Conservation (phyloP, 345 rosid genomes). For the Conringia planisiliqua region DNA sequence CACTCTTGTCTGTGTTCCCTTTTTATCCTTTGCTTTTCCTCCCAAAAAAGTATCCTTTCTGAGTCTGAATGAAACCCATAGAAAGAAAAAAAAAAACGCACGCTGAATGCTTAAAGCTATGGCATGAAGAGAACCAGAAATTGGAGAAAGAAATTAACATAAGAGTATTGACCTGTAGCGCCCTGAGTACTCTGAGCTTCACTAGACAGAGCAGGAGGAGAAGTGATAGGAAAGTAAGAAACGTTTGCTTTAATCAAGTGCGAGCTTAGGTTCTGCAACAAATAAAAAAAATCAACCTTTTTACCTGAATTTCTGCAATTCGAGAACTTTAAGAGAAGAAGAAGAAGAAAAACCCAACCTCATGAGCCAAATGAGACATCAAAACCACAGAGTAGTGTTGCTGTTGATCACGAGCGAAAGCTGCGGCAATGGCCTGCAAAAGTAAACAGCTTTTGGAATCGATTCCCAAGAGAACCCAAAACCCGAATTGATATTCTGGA, state of each 20-base stretch:
- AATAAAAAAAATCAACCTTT: not conserved
- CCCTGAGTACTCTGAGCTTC: slow-evolving; percentile 19
- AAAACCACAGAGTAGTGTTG: slow-evolving; percentile 49
- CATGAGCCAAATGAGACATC: slow-evolving; percentile 74
- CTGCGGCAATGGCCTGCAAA: slow-evolving; percentile 72
- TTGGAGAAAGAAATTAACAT: not conserved
- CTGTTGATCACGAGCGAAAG: slow-evolving; percentile 60
- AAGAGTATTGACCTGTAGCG: slow-evolving; percentile 35
- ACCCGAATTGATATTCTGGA: not conserved
- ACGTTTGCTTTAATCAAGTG: slow-evolving; percentile 49
- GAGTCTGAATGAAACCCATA: slow-evolving; percentile 32
- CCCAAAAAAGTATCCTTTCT: slow-evolving; percentile 27
- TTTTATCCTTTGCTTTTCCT: slow-evolving; percentile 40
- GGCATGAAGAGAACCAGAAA: not conserved
- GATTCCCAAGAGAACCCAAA: slow-evolving; percentile 1
- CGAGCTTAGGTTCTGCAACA: slow-evolving; percentile 48
- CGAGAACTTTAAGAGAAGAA: not conserved
- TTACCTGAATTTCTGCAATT: slow-evolving; percentile 8
- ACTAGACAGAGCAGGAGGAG: slow-evolving; percentile 67
- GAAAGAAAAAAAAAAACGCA: not conserved
- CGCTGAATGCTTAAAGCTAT: not conserved
- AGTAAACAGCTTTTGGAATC: not conserved
- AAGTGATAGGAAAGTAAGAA: slow-evolving; percentile 42
- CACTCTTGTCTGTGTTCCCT: slow-evolving; percentile 66
- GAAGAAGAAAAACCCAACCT: slow-evolving; percentile 36